Conservation (phyloP, 2,329 filamentous ascomycete species). For the Pseudogymnoascus sp. region DNA sequence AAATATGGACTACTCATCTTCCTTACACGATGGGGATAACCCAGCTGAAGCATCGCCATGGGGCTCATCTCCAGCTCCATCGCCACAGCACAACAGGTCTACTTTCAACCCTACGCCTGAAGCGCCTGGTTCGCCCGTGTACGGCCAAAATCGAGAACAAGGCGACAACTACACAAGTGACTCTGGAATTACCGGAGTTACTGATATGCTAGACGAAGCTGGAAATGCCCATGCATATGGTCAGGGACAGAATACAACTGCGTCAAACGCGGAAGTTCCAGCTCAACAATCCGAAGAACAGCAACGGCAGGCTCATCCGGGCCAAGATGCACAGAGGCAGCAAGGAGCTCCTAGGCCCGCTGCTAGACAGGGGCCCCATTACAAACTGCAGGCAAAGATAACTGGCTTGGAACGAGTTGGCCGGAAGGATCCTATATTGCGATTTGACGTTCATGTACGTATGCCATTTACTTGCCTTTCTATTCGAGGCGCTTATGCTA, state of each 20-base stretch:
- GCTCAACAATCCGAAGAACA: slow-evolving; percentile 20
- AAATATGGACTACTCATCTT: slow-evolving; percentile 57
- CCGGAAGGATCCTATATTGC: slow-evolving; percentile 88
- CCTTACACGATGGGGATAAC: slow-evolving; percentile 48
- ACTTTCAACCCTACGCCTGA: slow-evolving; percentile 24
- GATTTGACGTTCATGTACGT: slow-evolving; percentile 92
- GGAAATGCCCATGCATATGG: slow-evolving; percentile 20
- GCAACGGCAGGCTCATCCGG: slow-evolving; percentile 26
- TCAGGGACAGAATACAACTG: slow-evolving; percentile 25
- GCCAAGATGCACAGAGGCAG: slow-evolving; percentile 27
- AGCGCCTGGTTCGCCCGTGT: slow-evolving; percentile 24
- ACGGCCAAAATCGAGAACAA: slow-evolving; percentile 18
- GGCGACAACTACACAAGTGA: slow-evolving; percentile 23
- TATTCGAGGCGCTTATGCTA: background rate
- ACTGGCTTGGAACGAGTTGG: slow-evolving; percentile 86
- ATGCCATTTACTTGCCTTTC: background rate
- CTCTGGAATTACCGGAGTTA: slow-evolving; percentile 4
- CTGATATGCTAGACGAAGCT: slow-evolving; percentile 21
- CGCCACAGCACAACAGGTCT: slow-evolving; percentile 25
- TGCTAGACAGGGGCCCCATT: slow-evolving; percentile 49
- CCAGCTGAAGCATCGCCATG: slow-evolving; percentile 53
- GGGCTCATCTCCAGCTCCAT: slow-evolving; percentile 33
- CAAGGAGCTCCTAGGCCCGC: slow-evolving; percentile 32
- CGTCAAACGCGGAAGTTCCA: slow-evolving; percentile 28
- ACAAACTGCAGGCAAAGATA: slow-evolving; percentile 88